Conservation (phyloP, 805 yeast species). For the Cyberlindnera japonica region DNA sequence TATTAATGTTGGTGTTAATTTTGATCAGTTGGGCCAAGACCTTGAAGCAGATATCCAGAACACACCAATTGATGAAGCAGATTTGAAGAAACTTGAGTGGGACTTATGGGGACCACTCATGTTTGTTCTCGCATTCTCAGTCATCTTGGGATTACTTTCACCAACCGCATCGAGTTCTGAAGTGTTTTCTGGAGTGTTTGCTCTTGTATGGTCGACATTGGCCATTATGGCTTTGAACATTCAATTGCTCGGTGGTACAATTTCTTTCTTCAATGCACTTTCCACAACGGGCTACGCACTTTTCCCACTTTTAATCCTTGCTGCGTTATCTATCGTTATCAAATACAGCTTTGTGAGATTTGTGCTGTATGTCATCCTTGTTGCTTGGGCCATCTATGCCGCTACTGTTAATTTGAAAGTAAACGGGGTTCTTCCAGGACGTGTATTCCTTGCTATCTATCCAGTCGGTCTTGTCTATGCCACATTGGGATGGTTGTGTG, state of each 20-base stretch:
- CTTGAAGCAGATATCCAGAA: conserved; percentile 25
- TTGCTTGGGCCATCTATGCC: conserved; percentile 62
- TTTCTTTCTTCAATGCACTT: conserved; percentile 63
- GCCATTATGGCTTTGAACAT: conserved; percentile 60
- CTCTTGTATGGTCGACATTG: conserved; percentile 60
- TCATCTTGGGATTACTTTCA: conserved; percentile 36
- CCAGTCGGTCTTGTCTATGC: conserved; percentile 64
- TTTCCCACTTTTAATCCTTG: conserved; percentile 60
- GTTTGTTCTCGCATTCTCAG: conserved; percentile 53
- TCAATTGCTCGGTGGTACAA: conserved; percentile 56
- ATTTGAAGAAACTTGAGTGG: conserved; percentile 43
- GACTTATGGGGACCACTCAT: conserved; percentile 71
- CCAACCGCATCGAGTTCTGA: conserved; percentile 37
- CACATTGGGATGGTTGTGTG: conserved; percentile 62
- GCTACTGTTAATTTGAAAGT: conserved; percentile 56
- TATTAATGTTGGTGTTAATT: conserved; percentile 28
- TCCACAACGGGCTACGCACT: conserved; percentile 68
- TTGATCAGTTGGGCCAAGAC: conserved; percentile 28
- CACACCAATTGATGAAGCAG: conserved; percentile 24
- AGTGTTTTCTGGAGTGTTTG: conserved; percentile 62
- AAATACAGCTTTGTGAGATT: conserved; percentile 47
- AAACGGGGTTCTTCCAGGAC: conserved; percentile 61
- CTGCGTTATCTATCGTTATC: conserved; percentile 46
- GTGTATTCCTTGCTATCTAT: conserved; percentile 58
- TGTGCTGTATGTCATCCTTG: conserved; percentile 41